These are phyloP conservation scores for Lipomyces oligophaga DNA, from an alignment of 805 yeast species.

Conservation along the genomic window DNA sequence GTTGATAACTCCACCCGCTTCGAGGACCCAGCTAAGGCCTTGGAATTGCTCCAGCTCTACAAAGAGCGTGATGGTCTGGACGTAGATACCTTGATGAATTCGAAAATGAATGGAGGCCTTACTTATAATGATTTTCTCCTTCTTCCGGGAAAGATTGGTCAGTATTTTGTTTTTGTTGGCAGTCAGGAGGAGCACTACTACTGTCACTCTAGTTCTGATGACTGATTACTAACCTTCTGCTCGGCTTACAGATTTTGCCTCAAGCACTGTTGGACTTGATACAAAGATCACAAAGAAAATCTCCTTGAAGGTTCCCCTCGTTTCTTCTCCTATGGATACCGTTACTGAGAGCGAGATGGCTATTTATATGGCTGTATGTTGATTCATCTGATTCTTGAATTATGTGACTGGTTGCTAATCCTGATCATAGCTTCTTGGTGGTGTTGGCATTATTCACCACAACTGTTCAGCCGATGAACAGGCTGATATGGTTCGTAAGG, in stretches of 20 bases:
- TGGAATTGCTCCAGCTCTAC: slow-evolving; percentile 63
- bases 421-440: slow-evolving; percentile 63
- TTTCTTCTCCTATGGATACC: slow-evolving; percentile 99
- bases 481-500: slow-evolving; percentile 96
- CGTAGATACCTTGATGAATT: slow-evolving; percentile 81
- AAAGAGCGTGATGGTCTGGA: slow-evolving; percentile 77
- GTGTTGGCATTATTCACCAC: slow-evolving; percentile 98
- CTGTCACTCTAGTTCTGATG: background rate
- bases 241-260: slow-evolving; percentile 60
- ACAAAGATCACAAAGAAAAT: slow-evolving; percentile 88
- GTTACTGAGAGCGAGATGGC: slow-evolving; percentile 98
- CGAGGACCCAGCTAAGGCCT: slow-evolving; percentile 44
- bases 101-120: slow-evolving; percentile 86
- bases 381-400: background rate
- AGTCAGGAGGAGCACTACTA: no score
- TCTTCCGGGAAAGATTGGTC: slow-evolving; percentile 83
- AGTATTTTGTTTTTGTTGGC: slow-evolving; percentile 3
- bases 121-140: slow-evolving; percentile 95
- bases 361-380: slow-evolving; percentile 76
- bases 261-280: slow-evolving; percentile 72
- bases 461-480: slow-evolving; percentile 96
- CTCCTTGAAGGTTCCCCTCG: slow-evolving; percentile 87
- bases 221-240: background rate
- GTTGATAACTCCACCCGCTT: slow-evolving; percentile 15
- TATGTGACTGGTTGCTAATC: background rate